Evolutionary conservation across 768 basidiomycete species (phyloP), one percentile per base, ranked within the genome.

Genomic region (Auriculariales sp.): DNA sequence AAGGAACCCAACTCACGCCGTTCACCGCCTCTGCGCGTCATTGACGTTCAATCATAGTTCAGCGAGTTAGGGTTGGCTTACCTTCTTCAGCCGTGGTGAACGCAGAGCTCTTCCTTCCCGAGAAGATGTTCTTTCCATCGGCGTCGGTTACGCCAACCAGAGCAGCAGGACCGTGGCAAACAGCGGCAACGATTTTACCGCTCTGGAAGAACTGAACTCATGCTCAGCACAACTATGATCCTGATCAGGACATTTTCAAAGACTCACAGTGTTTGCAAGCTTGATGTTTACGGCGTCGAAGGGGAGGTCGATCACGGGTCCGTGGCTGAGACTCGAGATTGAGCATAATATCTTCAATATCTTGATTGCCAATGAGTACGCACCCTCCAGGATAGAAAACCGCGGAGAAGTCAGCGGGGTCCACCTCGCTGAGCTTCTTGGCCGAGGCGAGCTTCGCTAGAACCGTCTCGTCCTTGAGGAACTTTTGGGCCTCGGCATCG

Each of bases 331-430:
- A n/a, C n/a, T n/a, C n/a, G n/a, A n/a, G 17, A 19, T 15, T 15
- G 31, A 33, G 9, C 36, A 39, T 45, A 29, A 25, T 36, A 32
- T 52, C 31, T 14, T 35, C 28, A 28, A 28, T 30, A 28, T 24
- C 28, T 33, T 5, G 30, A 24, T 27, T 14, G 19, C 11, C 14
- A 28, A n/a, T 10, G 4, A 19, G 12, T n/a, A 55, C 62, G 47
- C 51, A 63, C 61, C 67, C 66, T 12, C 68, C 68, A 35, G 64
- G 61, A 53, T 63, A 62, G 53, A 68, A 66, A 51, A 67, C 57
- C 10, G 65, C 66, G 15, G 55, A 61, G 50, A 9, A 32, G 31
- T 67, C 66, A 9, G 52, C 47, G 1, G 59, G 57, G 27, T 63
- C 59, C 58, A 67, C 57, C 15, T 64, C 59, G 11, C 48, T 45